Conservation (phyloP, 805 yeast genomes). For the Candida yuanshanica region DNA sequence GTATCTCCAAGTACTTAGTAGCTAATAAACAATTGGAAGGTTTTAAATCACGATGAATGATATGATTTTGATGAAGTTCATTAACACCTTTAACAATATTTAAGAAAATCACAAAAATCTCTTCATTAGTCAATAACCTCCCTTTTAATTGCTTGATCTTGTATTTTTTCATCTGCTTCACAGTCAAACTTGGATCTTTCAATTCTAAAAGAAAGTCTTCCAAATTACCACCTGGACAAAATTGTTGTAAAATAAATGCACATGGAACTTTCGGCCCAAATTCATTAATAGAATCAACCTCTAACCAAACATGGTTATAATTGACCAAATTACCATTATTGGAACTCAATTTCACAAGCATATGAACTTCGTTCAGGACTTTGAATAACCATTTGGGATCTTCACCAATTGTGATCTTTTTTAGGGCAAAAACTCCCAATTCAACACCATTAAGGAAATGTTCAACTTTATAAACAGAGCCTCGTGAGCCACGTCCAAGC, state of each 20-base stretch:
- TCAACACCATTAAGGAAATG: conserved; percentile 69
- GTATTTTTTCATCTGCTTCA: conserved; percentile 33
- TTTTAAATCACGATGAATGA: conserved; percentile 83
- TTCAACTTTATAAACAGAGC: conserved; percentile 77
- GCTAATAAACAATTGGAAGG: conserved; percentile 78
- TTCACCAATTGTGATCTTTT: conserved; percentile 80
- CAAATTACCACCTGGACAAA: conserved; percentile 83
- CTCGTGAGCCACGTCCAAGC: conserved; percentile 81
- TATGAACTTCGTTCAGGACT: conserved; percentile 72
- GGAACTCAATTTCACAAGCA: conserved; percentile 47
- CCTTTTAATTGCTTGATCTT: conserved; percentile 25
- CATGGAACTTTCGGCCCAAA: conserved; percentile 60
- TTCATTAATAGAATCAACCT: conserved; percentile 46
- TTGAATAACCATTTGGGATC: conserved; percentile 61
- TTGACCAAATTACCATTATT: conserved; percentile 60
- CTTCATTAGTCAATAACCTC: conserved; percentile 41
- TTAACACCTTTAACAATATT: conserved; percentile 68
- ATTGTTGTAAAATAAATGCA: conserved; percentile 79
- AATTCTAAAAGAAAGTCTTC: conserved; percentile 53
- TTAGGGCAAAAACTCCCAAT: conserved; percentile 77
- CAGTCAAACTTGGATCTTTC: conserved; percentile 31
- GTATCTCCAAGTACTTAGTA: conserved; percentile 16
- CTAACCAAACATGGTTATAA: conserved; percentile 91
- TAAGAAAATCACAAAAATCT: conserved; percentile 60
- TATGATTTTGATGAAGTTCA: conserved; percentile 66